These are phyloP conservation scores for Penicillium malachiteum DNA, from an alignment of 495 filamentous ascomycete genomes.

Conservation along the genomic window DNA sequence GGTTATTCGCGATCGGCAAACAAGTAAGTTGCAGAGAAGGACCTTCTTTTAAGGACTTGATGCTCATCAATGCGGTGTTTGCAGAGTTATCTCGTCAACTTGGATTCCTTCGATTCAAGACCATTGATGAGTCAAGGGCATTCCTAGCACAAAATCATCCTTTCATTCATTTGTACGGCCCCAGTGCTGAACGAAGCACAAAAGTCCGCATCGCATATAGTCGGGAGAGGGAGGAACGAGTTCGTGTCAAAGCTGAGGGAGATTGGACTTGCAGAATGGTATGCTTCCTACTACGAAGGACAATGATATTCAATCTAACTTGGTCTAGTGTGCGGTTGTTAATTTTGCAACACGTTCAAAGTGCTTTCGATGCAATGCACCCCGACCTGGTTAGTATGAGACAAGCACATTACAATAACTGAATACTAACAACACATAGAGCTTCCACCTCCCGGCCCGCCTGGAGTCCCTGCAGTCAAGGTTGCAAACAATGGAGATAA, in stretches of 20 bases:
- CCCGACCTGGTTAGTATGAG: conserved; percentile 60
- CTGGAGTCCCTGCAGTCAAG: conserved; percentile 34
- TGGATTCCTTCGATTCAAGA: conserved; percentile 66
- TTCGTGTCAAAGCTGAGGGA: conserved; percentile 55
- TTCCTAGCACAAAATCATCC: conserved; percentile 71
- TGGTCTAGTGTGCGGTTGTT: conserved; percentile 61
- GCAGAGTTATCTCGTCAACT: conserved; percentile 61
- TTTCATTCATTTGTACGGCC: conserved; percentile 55
- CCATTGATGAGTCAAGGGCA: conserved; percentile 55
- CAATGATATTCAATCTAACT: conserved; percentile 4
- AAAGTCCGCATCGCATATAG: conserved; percentile 60
- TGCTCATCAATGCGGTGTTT: background rate
- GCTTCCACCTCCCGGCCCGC: conserved; percentile 25
- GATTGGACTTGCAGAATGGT: conserved; percentile 79
- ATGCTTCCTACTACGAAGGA: conserved; percentile 19
- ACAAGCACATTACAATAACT: background rate
- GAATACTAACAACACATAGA: conserved; percentile 22
- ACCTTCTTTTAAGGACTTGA: background rate
- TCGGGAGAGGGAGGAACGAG: conserved; percentile 56
- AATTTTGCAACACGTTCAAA: conserved; percentile 69
- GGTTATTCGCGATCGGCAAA: conserved; percentile 65
- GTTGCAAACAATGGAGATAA: conserved; percentile 71
- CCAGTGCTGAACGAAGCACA: conserved; percentile 49
- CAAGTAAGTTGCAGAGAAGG: conserved; percentile 45
- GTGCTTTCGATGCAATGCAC: conserved; percentile 75